Percentiles rank a stretch among this genome's conserved stretches.
These are phyloP conservation scores for Nymphaea thermarum DNA, from an alignment of 164 flowering plant genomes.

Conservation along the genomic window DNA sequence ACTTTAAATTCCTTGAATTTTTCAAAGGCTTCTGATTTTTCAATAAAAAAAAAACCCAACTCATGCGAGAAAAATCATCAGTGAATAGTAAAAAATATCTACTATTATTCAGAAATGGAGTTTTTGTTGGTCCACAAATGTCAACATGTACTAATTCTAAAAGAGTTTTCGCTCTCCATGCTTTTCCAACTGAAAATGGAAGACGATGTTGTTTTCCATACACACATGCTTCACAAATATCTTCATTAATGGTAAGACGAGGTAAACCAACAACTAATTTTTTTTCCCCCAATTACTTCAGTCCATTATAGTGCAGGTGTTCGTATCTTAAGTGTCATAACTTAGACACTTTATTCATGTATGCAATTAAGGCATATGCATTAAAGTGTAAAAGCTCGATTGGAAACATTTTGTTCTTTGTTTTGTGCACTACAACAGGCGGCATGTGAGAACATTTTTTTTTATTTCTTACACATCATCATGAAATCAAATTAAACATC, in stretches of 20 bases:
- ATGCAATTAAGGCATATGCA: not conserved
- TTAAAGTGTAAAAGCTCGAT: not conserved
- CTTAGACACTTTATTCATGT: constrained; percentile 1
- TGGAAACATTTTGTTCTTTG: constrained; percentile 2
- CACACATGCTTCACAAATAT: not conserved
- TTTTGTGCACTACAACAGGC: not conserved
- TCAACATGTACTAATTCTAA: not conserved
- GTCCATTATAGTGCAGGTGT: not conserved
- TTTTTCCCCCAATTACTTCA: constrained; percentile 3
- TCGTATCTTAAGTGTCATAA: constrained; percentile 2
- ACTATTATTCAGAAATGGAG: not conserved
- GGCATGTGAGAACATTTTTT: not conserved
- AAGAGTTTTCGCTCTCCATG: constrained; percentile 1
- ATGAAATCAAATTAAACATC: not conserved
- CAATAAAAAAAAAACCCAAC: too few relatives aligned
- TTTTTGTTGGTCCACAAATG: constrained; percentile 1
- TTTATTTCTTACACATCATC: not conserved
- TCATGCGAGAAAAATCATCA: too few relatives aligned
- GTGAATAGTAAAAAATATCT: not conserved
- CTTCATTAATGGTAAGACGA: not conserved
- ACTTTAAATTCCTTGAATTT: too few relatives aligned
- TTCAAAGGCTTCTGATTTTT: too few relatives aligned
- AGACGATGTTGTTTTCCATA: not conserved
- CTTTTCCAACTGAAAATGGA: not conserved
- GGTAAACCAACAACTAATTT: not conserved